Conservation (phyloP, 805 yeast species). For the Tetrapisispora nanseiensis region DNA sequence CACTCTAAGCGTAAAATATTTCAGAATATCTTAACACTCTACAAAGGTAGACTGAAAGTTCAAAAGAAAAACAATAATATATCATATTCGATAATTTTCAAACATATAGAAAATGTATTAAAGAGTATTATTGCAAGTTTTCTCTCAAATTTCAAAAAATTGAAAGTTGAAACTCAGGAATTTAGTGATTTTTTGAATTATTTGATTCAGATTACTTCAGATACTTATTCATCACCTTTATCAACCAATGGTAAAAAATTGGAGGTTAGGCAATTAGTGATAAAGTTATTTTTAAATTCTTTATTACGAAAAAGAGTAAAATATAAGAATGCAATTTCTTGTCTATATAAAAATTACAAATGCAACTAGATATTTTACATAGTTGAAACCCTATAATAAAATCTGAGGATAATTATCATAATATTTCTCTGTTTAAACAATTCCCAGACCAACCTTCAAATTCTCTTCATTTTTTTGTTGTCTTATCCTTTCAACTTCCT, state of each 20-base stretch:
- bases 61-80: not conserved
- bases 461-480: slow-evolving; percentile 61
- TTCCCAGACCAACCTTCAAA: slow-evolving; percentile 41
- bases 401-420: not conserved
- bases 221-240: not conserved
- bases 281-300: not conserved
- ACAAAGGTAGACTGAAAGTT: slow-evolving; percentile 24
- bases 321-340: slow-evolving; percentile 3
- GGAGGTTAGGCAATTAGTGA: not conserved
- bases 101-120: slow-evolving; percentile 6
- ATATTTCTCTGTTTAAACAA: not conserved
- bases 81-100: slow-evolving; percentile 1
- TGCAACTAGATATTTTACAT: not conserved
- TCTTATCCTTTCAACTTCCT: slow-evolving; percentile 68
- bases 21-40: slow-evolving; percentile 17
- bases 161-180: not conserved
- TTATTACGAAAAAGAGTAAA: not conserved
- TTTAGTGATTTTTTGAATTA: not conserved
- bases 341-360: slow-evolving; percentile 1
- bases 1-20: slow-evolving; percentile 17
- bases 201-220: not conserved
- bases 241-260: not conserved
- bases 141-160: slow-evolving; percentile 3
- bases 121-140: slow-evolving; percentile 4
- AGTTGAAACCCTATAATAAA: not conserved